Conservation (phyloP, 169 alveolate genomes). For the Blepharisma undulans region DNA sequence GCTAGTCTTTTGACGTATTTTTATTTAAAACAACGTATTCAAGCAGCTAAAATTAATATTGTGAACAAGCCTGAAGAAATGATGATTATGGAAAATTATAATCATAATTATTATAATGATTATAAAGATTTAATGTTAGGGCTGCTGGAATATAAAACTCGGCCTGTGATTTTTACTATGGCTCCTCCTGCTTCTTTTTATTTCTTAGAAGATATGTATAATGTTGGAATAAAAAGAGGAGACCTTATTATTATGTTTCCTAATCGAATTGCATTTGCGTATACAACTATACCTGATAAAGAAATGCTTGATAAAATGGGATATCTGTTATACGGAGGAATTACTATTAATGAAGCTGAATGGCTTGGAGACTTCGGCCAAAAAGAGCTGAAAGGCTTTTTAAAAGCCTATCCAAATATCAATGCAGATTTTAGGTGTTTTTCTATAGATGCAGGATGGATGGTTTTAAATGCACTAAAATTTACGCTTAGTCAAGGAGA, state of each 20-base stretch:
- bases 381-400: background rate
- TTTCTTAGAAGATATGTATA: background rate
- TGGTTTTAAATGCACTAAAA: background rate
- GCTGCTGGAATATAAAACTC: background rate
- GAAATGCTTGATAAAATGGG: background rate
- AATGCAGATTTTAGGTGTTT: background rate
- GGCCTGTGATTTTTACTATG: background rate
- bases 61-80: background rate
- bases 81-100: background rate
- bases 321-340: background rate
- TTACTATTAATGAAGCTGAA: background rate
- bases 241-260: background rate
- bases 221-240: background rate
- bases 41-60: background rate
- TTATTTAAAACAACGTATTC: background rate
- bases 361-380: background rate
- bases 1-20: background rate
- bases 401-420: background rate
- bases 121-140: background rate
- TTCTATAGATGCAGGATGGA: background rate
- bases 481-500: background rate
- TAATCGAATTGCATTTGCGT: background rate
- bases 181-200: background rate
- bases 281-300: background rate
- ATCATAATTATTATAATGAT: background rate